Evolutionary conservation across 208 protist genomes (phyloP).

Genomic region (Trichomonas vaginalis): DNA sequence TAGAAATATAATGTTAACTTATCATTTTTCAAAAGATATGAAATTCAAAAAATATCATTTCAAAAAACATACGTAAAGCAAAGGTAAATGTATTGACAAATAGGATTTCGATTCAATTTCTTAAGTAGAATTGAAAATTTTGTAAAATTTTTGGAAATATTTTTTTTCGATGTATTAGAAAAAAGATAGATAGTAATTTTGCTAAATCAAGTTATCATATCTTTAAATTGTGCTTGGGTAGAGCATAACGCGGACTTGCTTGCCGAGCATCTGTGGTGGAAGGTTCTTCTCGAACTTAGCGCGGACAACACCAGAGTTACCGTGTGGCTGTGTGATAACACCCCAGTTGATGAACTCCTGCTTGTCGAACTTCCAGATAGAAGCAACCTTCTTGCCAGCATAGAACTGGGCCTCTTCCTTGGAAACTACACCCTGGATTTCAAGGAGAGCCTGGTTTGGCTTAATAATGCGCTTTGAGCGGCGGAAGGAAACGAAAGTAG

Average conservation of each 20-base stretch:
- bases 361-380: not conserved
- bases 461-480: not conserved
- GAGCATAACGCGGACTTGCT: not conserved
- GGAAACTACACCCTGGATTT: not conserved
- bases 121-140: too few relatives aligned
- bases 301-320: slow-evolving; percentile 18
- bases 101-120: too few relatives aligned
- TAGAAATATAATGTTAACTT: too few relatives aligned
- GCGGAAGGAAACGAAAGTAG: not conserved
- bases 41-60: too few relatives aligned
- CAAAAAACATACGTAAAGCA: too few relatives aligned
- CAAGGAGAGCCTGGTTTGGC: not conserved
- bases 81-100: too few relatives aligned
- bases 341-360: not conserved
- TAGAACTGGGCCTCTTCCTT: slow-evolving; percentile 7
- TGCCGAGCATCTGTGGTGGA: not conserved
- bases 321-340: not conserved
- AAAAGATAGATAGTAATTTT: too few relatives aligned
- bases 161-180: too few relatives aligned
- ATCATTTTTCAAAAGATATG: too few relatives aligned
- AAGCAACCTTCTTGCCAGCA: slow-evolving; percentile 14
- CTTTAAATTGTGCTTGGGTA: slow-evolving; percentile 20
- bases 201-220: not conserved
- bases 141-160: too few relatives aligned
- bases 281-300: slow-evolving; percentile 16